A percentile compares a stretch with the other conserved stretches of the same genome.
Conservation (phyloP, 768 basidiomycete species). For the Boletus reticulatus region DNA sequence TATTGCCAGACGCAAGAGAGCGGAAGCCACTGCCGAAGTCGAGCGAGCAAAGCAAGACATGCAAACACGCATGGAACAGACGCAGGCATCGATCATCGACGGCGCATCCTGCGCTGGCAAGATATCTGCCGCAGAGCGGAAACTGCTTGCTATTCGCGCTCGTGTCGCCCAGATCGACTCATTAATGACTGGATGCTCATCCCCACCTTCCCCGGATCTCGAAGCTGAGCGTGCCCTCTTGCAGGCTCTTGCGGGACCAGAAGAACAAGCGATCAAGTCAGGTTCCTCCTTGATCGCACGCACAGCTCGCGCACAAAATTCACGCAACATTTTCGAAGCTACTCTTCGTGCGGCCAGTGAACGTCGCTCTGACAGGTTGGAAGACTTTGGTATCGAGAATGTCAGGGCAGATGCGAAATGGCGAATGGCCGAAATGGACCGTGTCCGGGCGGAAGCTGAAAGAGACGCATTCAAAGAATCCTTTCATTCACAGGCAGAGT, state of each 20-base stretch:
- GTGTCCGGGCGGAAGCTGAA: conserved; percentile 61
- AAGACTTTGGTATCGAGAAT: conserved; percentile 66
- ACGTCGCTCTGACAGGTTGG: conserved; percentile 73
- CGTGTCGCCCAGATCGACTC: conserved; percentile 59
- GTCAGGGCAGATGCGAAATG: conserved; percentile 67
- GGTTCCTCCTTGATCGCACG: conserved; percentile 57
- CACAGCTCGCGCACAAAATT: conserved; percentile 69
- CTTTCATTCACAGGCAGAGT: conserved; percentile 60
- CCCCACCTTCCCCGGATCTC: conserved; percentile 51
- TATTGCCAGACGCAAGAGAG: conserved; percentile 59
- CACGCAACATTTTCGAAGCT: conserved; percentile 79
- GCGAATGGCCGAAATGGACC: conserved; percentile 71
- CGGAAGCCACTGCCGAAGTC: conserved; percentile 71
- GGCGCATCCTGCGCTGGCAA: conserved; percentile 75
- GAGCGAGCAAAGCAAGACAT: conserved; percentile 74
- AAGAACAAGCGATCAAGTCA: conserved; percentile 63
- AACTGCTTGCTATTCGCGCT: conserved; percentile 59
- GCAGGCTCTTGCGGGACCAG: conserved; percentile 61
- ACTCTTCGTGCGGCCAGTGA: conserved; percentile 82
- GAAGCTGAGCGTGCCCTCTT: conserved; percentile 72
- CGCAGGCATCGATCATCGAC: conserved; percentile 65
- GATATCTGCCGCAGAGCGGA: conserved; percentile 65
- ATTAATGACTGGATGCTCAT: conserved; percentile 34
- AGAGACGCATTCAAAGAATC: conserved; percentile 61
- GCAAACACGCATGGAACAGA: conserved; percentile 68